Evolutionary conservation across 805 yeast species (phyloP).

Genomic region (Metschnikowia baotianmanensis): DNA sequence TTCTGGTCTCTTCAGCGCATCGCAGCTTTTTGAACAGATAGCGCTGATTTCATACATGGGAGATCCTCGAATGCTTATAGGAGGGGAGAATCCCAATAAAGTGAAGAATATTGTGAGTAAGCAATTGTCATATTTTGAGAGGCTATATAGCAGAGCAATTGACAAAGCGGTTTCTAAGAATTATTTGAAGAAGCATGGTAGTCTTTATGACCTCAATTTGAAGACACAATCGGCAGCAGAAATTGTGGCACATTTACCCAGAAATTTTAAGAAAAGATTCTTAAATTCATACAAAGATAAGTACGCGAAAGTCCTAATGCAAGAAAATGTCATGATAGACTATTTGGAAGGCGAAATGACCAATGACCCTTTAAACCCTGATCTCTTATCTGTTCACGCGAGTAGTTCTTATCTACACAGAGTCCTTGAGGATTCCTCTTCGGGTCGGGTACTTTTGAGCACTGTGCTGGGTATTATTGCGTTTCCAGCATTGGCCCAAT

Average conservation of each 20-base stretch:
- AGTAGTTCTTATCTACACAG: slow-evolving; percentile 1
- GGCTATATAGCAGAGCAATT: slow-evolving; percentile 69
- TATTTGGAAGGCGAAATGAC: background rate
- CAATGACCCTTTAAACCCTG: background rate
- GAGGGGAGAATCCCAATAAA: slow-evolving; percentile 92
- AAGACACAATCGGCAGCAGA: slow-evolving; percentile 3
- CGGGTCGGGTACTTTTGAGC: slow-evolving; percentile 31
- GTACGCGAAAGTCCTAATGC: slow-evolving; percentile 1
- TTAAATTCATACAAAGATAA: slow-evolving; percentile 10
- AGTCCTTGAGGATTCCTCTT: slow-evolving; percentile 10
- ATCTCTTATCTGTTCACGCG: background rate
- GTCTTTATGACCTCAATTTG: background rate
- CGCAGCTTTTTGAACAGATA: slow-evolving; percentile 62
- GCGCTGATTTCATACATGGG: slow-evolving; percentile 85
- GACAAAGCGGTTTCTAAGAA: slow-evolving; percentile 11
- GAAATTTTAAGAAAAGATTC: slow-evolving; percentile 11
- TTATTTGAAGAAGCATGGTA: background rate
- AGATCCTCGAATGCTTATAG: slow-evolving; percentile 79
- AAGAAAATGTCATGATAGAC: slow-evolving; percentile 1
- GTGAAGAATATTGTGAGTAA: slow-evolving; percentile 79
- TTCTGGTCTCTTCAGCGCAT: slow-evolving; percentile 1
- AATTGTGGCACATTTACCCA: slow-evolving; percentile 13
- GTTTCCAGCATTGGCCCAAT: slow-evolving; percentile 69
- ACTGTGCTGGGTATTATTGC: slow-evolving; percentile 49
- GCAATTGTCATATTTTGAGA: slow-evolving; percentile 67